A percentile compares a stretch with the other conserved stretches of the same genome.
phyloP scores from a whole-genome alignment of 108 stramenopile species.

The Stephanodiscus triporus region DNA sequence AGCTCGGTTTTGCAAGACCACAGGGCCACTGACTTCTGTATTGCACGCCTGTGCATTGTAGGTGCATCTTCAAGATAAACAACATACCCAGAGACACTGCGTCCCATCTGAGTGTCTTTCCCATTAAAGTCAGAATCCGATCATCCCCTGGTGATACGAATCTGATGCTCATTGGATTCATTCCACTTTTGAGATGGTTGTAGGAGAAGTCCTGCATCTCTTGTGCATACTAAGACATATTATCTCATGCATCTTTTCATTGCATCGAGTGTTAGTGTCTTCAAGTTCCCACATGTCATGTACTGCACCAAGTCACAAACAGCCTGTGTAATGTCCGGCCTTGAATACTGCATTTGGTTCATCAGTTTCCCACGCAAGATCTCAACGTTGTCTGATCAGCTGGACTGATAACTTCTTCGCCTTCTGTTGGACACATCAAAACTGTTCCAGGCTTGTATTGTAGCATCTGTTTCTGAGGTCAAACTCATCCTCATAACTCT shows the following conservation, averaged over 20 bases:
- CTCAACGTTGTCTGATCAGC: conserved; percentile 23
- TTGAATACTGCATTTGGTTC: conserved; percentile 20
- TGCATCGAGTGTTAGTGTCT: conserved; percentile 9
- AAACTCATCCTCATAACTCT: conserved; percentile 43
- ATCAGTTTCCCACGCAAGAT: conserved; percentile 41
- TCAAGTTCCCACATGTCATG: not conserved
- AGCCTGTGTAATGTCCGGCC: conserved; percentile 41
- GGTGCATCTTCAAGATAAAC: conserved; percentile 19
- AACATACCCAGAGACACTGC: conserved; percentile 11
- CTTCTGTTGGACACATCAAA: not conserved
- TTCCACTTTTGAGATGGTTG: not conserved
- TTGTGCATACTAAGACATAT: too few relatives aligned
- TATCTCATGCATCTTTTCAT: too few relatives aligned
- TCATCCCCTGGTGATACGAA: not conserved
- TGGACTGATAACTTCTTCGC: not conserved
- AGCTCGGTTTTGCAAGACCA: conserved; percentile 52
- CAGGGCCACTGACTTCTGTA: conserved; percentile 38
- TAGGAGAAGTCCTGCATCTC: not conserved
- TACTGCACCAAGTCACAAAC: conserved; percentile 41
- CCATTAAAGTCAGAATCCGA: conserved; percentile 40
- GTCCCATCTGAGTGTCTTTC: conserved; percentile 4
- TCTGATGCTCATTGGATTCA: not conserved
- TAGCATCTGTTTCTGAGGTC: conserved; percentile 7
- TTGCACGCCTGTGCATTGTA: conserved; percentile 25
- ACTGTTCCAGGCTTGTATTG: conserved; percentile 16